These are phyloP conservation scores for Scheffersomyces parashehatae DNA, from an alignment of 1,139 yeast species.

Conservation along the genomic window DNA sequence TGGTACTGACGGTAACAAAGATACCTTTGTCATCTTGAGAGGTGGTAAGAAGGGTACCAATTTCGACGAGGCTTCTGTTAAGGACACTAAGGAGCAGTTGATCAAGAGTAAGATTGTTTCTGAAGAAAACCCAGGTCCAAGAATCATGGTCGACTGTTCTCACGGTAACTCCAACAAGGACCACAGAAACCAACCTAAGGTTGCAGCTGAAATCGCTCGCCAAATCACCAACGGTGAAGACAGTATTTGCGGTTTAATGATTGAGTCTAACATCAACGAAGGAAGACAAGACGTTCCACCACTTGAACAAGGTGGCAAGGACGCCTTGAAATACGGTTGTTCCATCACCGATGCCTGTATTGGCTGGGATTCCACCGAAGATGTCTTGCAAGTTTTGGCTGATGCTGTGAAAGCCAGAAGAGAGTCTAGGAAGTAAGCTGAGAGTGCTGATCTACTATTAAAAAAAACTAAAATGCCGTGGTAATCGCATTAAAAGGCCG, in stretches of 20 bases:
- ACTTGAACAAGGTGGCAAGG: conserved; percentile 65
- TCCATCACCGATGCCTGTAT: conserved; percentile 97
- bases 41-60: conserved; percentile 96
- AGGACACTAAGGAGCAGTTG: conserved; percentile 66
- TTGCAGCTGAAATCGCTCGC: conserved; percentile 75
- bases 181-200: conserved; percentile 92
- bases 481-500: no score
- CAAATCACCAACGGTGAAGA: conserved; percentile 79
- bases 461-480: no score
- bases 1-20: conserved; percentile 90
- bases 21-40: conserved; percentile 86
- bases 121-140: conserved; percentile 49
- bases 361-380: conserved; percentile 80
- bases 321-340: conserved; percentile 78
- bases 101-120: conserved; percentile 55
- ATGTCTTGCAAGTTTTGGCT: conserved; percentile 69
- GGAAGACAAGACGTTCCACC: conserved; percentile 93
- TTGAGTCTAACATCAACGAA: conserved; percentile 86
- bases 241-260: conserved; percentile 90
- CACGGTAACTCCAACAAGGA: conserved; percentile 96
- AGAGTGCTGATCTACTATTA: no score
- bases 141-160: conserved; percentile 96
- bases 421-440: conserved; percentile 17
- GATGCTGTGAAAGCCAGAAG: conserved; percentile 82
- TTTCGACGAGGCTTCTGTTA: conserved; percentile 78